These are phyloP conservation scores for Plasmodium adleri DNA, from an alignment of 169 alveolate species.

Conservation along the genomic window DNA sequence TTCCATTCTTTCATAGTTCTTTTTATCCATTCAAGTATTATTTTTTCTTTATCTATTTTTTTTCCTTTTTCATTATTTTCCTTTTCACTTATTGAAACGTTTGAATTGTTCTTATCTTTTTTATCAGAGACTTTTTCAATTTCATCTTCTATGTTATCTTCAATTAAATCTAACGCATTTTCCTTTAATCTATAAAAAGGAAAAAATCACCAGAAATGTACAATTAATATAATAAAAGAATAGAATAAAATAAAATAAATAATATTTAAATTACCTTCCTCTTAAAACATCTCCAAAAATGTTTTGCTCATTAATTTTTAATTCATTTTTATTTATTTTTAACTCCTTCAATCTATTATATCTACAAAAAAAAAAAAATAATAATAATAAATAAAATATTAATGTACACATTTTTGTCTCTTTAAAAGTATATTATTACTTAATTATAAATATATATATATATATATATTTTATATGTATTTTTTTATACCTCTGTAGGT, in stretches of 20 bases:
- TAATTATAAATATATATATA: background rate
- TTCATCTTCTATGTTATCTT: slow-evolving; percentile 59
- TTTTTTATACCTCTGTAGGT: slow-evolving; percentile 80
- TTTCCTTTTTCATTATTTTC: slow-evolving; percentile 32
- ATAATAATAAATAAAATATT: too few species aligned
- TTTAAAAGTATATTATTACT: background rate
- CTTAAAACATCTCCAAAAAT: slow-evolving; percentile 75
- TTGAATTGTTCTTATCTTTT: slow-evolving; percentile 20
- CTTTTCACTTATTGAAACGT: slow-evolving; percentile 7
- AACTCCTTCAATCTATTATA: slow-evolving; percentile 69
- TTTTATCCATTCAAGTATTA: slow-evolving; percentile 58
- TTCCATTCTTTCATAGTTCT: slow-evolving; percentile 76
- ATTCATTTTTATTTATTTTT: slow-evolving; percentile 69
- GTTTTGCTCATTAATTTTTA: slow-evolving; percentile 62
- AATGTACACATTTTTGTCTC: background rate
- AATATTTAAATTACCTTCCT: slow-evolving; percentile 46
- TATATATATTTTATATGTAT: background rate
- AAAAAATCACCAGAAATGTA: background rate
- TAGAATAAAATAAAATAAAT: too few species aligned
- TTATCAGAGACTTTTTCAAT: slow-evolving; percentile 24
- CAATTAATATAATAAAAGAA: background rate
- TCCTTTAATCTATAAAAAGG: slow-evolving; percentile 54
- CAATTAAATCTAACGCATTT: slow-evolving; percentile 58
- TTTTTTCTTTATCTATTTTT: slow-evolving; percentile 44
- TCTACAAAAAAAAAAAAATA: slow-evolving; percentile 11